These are phyloP conservation scores for Hypoxylon sp. DNA, from an alignment of 2,329 filamentous ascomycete species.

Conservation along the genomic window DNA sequence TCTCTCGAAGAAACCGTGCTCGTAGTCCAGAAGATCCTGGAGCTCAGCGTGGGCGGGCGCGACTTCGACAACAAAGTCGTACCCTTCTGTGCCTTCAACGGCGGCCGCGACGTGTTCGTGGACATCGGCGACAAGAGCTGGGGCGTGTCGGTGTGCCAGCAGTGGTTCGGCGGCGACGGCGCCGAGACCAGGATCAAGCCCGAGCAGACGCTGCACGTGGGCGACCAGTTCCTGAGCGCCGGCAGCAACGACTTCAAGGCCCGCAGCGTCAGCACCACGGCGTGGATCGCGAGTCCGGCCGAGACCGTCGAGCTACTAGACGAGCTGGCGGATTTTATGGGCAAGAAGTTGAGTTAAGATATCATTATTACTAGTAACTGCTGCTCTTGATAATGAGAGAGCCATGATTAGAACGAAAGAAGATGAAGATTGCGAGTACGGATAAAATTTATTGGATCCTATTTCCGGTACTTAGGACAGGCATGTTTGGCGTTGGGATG, in stretches of 20 bases:
- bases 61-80: slow-evolving; percentile 60
- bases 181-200: slow-evolving; percentile 69
- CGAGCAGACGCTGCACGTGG: slow-evolving; percentile 90
- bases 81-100: slow-evolving; percentile 98
- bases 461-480: slow-evolving; percentile 12
- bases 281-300: slow-evolving; percentile 93
- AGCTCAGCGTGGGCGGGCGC: slow-evolving; percentile 76
- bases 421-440: slow-evolving; percentile 1
- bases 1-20: slow-evolving; percentile 96
- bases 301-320: slow-evolving; percentile 93
- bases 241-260: slow-evolving; percentile 98
- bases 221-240: slow-evolving; percentile 95
- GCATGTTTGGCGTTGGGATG: slow-evolving; percentile 38
- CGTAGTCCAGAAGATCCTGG: slow-evolving; percentile 92
- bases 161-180: slow-evolving; percentile 83
- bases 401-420: neutral
- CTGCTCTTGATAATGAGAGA: neutral
- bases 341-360: slow-evolving; percentile 58
- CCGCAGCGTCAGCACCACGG: slow-evolving; percentile 89
- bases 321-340: slow-evolving; percentile 77
- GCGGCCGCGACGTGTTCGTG: slow-evolving; percentile 96
- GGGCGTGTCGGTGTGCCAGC: slow-evolving; percentile 93
- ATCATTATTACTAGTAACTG: no score
- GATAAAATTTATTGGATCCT: neutral
- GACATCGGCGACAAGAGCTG: slow-evolving; percentile 98